phyloP scores from a whole-genome alignment of 768 basidiomycete genomes.

The Gloeophyllum trabeum region DNA sequence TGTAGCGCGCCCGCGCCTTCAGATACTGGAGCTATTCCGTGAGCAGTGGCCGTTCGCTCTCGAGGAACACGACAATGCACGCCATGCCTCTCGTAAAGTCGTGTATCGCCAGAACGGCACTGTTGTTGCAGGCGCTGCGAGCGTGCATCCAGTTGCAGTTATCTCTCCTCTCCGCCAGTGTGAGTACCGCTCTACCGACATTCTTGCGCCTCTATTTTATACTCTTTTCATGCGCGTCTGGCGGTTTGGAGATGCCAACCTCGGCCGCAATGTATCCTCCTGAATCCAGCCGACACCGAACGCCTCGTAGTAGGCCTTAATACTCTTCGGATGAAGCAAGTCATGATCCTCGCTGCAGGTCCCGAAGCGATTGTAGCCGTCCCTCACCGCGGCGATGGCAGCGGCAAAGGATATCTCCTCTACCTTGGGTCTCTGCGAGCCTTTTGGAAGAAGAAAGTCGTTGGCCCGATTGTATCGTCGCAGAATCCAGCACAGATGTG shows the following conservation, averaged over 20 bases:
- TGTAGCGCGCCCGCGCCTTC: not conserved
- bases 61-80: not conserved
- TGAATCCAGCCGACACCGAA: not conserved
- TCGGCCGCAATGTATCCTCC: not conserved
- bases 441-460: too few relatives aligned
- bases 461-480: too few relatives aligned
- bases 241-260: not conserved
- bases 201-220: not conserved
- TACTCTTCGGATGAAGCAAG: not conserved
- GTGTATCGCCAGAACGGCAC: not conserved
- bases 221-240: not conserved
- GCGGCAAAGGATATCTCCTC: too few relatives aligned
- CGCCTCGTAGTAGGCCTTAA: not conserved
- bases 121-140: not conserved
- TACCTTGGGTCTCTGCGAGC: too few relatives aligned
- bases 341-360: too few relatives aligned
- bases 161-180: not conserved
- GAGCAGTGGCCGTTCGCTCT: not conserved
- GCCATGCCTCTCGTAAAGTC: not conserved
- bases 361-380: too few relatives aligned
- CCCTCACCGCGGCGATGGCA: too few relatives aligned
- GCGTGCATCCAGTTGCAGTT: not conserved
- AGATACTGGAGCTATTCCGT: not conserved
- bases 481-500: too few relatives aligned
- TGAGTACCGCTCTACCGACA: not conserved